Base-by-base conservation (phyloP, 2,329 filamentous ascomycete genomes). In the Magnaporthales sp. region DNA sequence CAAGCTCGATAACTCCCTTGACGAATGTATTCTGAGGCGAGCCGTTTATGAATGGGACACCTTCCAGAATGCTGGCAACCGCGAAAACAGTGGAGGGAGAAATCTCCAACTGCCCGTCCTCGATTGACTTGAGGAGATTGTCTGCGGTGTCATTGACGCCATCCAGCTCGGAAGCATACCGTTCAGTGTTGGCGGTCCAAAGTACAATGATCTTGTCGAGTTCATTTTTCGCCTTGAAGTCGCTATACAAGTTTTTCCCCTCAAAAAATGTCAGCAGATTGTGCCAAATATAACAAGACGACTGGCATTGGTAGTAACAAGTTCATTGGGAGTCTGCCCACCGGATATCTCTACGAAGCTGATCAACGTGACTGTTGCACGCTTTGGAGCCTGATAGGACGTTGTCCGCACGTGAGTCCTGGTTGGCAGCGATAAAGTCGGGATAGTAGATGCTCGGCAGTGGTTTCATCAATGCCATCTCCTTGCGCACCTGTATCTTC, bases 21-120 rank as follows among this genome's bases (percentile, higher is more conserved):
- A 99, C 94, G 74, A 99, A 98, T 60, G 95, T 99, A 85, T 99
- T 99, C 80, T 99, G 95, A 38, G 95, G 95, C 70, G 95, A 99
- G 68, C 95, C 95, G 80, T 99, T 99, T 89, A 99, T 97, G 84
- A 99, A 99, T 3, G 95, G 94, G 13, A 88, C 86, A 38, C 87
- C 84, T 77, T 99, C 95, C 58, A 97, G 86, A 74, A 98, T 97
- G 75, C 88, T 95, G 65, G 95, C 94, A 66, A 99, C 92, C 11
- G 95, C 93, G 74, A 99, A 99, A 73, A 99, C 86, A 64, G 94
- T 98, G 26, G 95, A 98, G 31, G 95, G 95, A 19, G 95, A 86
- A n/a, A 99, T 86, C 77, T 99, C 95, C 69, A 89, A 86, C 76
- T 99, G 93, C 61, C 94, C 93, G 69, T 84, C 77, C 80, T 94